Conservation (phyloP, 768 basidiomycete species). For the Mycena filopes region DNA sequence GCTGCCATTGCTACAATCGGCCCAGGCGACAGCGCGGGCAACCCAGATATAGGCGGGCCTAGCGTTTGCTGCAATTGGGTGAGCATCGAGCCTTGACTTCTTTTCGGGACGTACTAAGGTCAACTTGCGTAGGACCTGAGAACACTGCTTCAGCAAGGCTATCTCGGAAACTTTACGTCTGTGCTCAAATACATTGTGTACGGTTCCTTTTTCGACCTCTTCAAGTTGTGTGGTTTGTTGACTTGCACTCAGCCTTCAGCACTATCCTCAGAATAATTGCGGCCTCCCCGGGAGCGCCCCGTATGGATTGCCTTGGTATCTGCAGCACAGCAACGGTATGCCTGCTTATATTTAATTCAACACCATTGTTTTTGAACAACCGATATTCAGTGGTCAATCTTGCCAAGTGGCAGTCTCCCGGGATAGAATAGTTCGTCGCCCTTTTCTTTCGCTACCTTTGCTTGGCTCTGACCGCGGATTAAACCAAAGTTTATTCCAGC, state of each 20-base stretch:
- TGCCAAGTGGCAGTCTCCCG: conserved; percentile 59
- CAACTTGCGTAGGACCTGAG: conserved; percentile 50
- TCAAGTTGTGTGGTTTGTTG: background rate
- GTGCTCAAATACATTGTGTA: conserved; percentile 62
- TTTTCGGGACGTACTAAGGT: background rate
- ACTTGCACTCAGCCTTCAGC: conserved; percentile 55
- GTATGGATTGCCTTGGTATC: conserved; percentile 55
- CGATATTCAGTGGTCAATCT: conserved; percentile 47
- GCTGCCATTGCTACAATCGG: conserved; percentile 35
- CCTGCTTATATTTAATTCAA: conserved; percentile 11
- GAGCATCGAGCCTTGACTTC: conserved; percentile 31
- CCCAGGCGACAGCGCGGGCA: conserved; percentile 3
- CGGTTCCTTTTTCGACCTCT: conserved; percentile 27
- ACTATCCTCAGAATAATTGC: conserved; percentile 63
- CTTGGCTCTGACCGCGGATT: background rate
- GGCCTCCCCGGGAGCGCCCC: conserved; percentile 35
- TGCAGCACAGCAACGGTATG: conserved; percentile 58
- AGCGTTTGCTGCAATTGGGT: conserved; percentile 66
- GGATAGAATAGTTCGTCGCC: conserved; percentile 42
- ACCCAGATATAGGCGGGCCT: conserved; percentile 54
- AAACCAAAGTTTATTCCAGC: conserved; percentile 36
- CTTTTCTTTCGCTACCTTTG: background rate
- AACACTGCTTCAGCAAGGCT: conserved; percentile 54
- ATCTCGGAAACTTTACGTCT: conserved; percentile 46
- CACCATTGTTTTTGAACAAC: background rate